Evolutionary conservation across 2,329 filamentous ascomycete species (phyloP).

Genomic region (Calonectria fujianensis): DNA sequence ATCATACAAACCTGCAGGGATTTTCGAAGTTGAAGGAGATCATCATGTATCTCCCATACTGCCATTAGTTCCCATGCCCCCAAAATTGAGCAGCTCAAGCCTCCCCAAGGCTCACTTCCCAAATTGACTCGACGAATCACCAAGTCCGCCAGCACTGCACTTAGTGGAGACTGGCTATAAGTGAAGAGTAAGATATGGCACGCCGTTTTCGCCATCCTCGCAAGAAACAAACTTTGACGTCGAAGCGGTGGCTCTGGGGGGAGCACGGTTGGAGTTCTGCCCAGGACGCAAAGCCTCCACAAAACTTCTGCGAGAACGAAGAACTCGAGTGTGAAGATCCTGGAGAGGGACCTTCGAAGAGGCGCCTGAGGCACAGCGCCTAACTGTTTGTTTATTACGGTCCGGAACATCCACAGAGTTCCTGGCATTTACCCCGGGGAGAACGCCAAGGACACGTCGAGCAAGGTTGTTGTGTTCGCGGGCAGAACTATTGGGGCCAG

Average conservation of each 20-base stretch:
- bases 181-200: conserved; percentile 57
- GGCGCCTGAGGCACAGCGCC: conserved; percentile 46
- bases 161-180: conserved; percentile 41
- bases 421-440: conserved; percentile 48
- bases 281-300: conserved; percentile 62
- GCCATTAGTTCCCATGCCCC: conserved; percentile 41
- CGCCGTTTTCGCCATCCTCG: conserved; percentile 60
- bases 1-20: conserved; percentile 33
- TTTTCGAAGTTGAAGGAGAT: conserved; percentile 25
- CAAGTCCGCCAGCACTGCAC: too few species aligned
- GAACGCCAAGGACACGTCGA: conserved; percentile 52
- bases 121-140: too few species aligned
- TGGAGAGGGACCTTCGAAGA: conserved; percentile 41
- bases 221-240: conserved; percentile 64
- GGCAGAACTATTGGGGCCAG: conserved; percentile 48
- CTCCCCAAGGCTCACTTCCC: background rate
- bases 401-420: conserved; percentile 46
- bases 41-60: conserved; percentile 30
- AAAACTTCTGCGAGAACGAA: conserved; percentile 52
- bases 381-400: conserved; percentile 43
- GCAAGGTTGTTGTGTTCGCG: conserved; percentile 53
- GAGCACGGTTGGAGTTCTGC: conserved; percentile 68
- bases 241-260: conserved; percentile 66
- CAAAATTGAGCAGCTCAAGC: conserved; percentile 13
- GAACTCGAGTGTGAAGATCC: conserved; percentile 52